Evolutionary conservation across 345 rosid species (phyloP).

Genomic region (Brassica nigra): DNA sequence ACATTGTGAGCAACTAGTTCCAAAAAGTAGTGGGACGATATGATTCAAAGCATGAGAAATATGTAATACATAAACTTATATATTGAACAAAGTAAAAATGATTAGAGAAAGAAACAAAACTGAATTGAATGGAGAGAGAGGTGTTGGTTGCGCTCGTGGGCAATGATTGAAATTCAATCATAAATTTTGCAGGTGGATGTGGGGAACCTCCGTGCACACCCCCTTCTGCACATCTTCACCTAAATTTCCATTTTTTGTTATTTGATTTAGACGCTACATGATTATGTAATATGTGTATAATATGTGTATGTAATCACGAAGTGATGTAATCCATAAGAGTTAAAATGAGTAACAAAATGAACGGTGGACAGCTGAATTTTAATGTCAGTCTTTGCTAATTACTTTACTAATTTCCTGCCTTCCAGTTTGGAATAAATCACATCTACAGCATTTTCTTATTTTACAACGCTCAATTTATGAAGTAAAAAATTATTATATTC

Average conservation of each 20-base stretch:
- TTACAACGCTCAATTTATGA: neutral
- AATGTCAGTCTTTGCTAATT: conserved; percentile 1
- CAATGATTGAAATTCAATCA: conserved; percentile 40
- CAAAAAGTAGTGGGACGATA: conserved; percentile 38
- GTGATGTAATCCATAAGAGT: neutral
- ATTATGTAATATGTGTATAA: neutral
- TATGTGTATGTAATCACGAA: neutral
- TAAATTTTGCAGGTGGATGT: conserved; percentile 43
- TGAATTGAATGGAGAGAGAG: conserved; percentile 16
- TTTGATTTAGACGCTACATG: neutral
- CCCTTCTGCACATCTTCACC: conserved; percentile 36
- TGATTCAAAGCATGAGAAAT: conserved; percentile 38
- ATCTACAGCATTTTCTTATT: neutral
- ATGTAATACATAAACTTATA: conserved; percentile 14
- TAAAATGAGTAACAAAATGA: neutral
- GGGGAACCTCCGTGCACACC: conserved; percentile 31
- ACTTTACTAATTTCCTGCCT: neutral
- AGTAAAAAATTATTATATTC: neutral
- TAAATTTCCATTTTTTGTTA: conserved; percentile 14
- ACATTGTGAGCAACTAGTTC: conserved; percentile 34
- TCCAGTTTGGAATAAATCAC: neutral
- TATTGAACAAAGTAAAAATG: conserved; percentile 22
- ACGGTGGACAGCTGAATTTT: neutral
- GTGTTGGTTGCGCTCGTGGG: conserved; percentile 41
- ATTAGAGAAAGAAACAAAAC: neutral